Base-by-base conservation (phyloP, 805 yeast species). In the Barnettozyma populi region DNA sequence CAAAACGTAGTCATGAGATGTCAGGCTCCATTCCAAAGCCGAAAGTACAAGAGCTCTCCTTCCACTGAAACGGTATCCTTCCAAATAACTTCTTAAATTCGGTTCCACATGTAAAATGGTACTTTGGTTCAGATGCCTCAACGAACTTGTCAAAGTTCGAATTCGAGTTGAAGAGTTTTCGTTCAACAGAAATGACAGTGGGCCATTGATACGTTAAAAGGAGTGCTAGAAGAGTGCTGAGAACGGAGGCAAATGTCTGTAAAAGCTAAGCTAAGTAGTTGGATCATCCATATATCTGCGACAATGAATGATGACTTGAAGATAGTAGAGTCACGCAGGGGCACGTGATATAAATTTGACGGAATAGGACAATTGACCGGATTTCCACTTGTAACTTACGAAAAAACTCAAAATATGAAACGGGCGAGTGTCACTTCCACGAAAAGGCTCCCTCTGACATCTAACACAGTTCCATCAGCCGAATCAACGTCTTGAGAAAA, bases 181-280 rank as follows among this genome's bases (percentile, higher is more conserved):
- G 70, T 46, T 69, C 74, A 11, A 63, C 59, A 0, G 84, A 74
- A 20, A 84, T 68, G 0, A 69, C 62, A 2, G 67, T 58, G 2
- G 90, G 82, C 90, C 90, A 85, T 46, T 75, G 73, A 45, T 71
- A 71, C 0, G 84, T 73, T 1, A 86, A 52, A n/a, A n/a, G n/a
- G n/a, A n/a, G n/a, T n/a, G n/a, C n/a, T n/a, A n/a, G n/a, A n/a
- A n/a, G n/a, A n/a, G n/a, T n/a, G n/a, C n/a, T n/a, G n/a, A n/a
- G n/a, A n/a, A n/a, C n/a, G n/a, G n/a, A n/a, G n/a, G n/a, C n/a
- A n/a, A n/a, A n/a, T n/a, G n/a, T n/a, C n/a, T n/a, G n/a, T n/a
- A n/a, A n/a, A n/a, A n/a, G n/a, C n/a, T n/a, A n/a, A n/a, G n/a
- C n/a, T n/a, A n/a, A n/a, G n/a, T n/a, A n/a, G n/a, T n/a, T n/a